These are phyloP conservation scores for Zygosaccharomyces sapae DNA, from an alignment of 1,139 yeast species.

Conservation along the genomic window DNA sequence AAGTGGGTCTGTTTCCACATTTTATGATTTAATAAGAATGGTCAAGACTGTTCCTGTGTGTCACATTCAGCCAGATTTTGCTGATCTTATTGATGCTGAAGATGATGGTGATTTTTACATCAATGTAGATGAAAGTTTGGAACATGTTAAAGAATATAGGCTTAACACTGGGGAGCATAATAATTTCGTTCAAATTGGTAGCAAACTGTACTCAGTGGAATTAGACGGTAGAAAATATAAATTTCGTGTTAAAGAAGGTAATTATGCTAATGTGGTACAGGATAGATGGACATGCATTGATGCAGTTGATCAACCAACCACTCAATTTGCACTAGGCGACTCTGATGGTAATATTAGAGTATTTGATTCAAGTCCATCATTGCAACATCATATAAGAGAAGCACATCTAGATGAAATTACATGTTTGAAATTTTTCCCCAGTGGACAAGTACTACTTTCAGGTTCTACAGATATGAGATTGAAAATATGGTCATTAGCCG, in stretches of 20 bases:
- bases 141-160: slow-evolving; percentile 35
- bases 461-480: slow-evolving; percentile 53
- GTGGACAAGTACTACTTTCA: slow-evolving; percentile 54
- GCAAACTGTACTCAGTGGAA: slow-evolving; percentile 13
- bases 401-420: slow-evolving; percentile 50
- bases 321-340: slow-evolving; percentile 41
- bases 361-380: slow-evolving; percentile 19
- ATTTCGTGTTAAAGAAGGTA: slow-evolving; percentile 19
- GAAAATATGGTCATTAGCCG: slow-evolving; percentile 52
- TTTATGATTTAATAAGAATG: slow-evolving; percentile 1
- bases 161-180: slow-evolving; percentile 21
- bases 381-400: slow-evolving; percentile 27
- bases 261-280: slow-evolving; percentile 8
- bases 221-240: slow-evolving; percentile 14
- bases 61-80: slow-evolving; percentile 44
- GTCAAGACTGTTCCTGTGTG: slow-evolving; percentile 11
- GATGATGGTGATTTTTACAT: slow-evolving; percentile 42
- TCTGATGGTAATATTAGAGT: slow-evolving; percentile 41
- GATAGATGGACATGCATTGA: slow-evolving; percentile 15
- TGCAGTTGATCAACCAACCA: slow-evolving; percentile 2
- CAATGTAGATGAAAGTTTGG: slow-evolving; percentile 35
- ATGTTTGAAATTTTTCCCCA: slow-evolving; percentile 49
- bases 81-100: slow-evolving; percentile 38
- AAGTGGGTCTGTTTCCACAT: no score
- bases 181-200: slow-evolving; percentile 10